phyloP scores from a whole-genome alignment of 164 flowering plant genomes.

The Vitis rupestris region DNA sequence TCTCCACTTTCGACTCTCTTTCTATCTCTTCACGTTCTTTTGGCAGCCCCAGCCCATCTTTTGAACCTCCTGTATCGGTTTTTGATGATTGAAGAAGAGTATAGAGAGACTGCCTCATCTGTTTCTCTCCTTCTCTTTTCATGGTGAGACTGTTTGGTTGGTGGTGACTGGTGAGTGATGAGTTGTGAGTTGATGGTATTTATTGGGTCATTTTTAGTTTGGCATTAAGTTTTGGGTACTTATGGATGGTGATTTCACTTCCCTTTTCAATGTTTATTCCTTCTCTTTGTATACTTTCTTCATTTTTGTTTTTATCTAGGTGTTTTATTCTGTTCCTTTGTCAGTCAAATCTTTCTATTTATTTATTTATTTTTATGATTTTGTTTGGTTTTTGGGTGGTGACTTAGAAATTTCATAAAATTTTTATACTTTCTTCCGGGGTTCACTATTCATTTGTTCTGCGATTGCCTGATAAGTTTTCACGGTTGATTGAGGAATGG shows the following conservation, averaged over 20 bases:
- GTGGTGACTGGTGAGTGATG: slow-evolving; percentile 12
- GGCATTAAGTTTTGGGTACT: slow-evolving; percentile 16
- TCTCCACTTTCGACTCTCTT: slow-evolving; percentile 6
- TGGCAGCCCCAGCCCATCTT: too few species aligned
- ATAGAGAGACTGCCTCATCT: too few species aligned
- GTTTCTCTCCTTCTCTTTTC: background rate
- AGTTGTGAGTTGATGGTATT: slow-evolving; percentile 5
- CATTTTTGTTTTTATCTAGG: slow-evolving; percentile 35
- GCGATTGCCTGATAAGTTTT: slow-evolving; percentile 5
- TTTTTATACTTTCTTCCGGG: slow-evolving; percentile 33
- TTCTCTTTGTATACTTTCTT: slow-evolving; percentile 25
- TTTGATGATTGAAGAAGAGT: background rate
- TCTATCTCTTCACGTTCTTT: slow-evolving; percentile 2
- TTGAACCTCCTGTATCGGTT: too few species aligned
- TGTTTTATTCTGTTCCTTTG: slow-evolving; percentile 24
- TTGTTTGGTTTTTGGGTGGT: slow-evolving; percentile 14
- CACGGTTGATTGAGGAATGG: slow-evolving; percentile 12
- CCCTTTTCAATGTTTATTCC: slow-evolving; percentile 47
- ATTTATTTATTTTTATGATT: background rate
- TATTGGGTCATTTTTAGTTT: background rate
- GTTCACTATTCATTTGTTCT: slow-evolving; percentile 14
- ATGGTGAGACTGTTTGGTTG: slow-evolving; percentile 15
- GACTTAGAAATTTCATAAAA: slow-evolving; percentile 4
- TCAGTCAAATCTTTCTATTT: slow-evolving; percentile 11
- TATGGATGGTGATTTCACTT: slow-evolving; percentile 31